Percentiles rank a stretch among this genome's conserved stretches.
Conservation (phyloP, 1,139 yeast genomes). For the Pichia sp. region DNA sequence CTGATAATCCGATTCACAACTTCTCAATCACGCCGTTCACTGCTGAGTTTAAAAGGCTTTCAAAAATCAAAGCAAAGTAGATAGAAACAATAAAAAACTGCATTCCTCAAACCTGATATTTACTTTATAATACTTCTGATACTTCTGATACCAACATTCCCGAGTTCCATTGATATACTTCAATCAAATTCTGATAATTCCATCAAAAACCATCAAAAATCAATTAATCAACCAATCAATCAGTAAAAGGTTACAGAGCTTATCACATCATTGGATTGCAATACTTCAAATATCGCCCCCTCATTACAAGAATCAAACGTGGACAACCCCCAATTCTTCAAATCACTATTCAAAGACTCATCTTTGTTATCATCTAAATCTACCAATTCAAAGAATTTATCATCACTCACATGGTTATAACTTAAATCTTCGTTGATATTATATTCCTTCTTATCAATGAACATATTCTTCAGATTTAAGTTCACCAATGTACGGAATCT, state of each 20-base stretch:
- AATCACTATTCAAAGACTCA: slow-evolving; percentile 10
- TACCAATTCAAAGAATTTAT: slow-evolving; percentile 21
- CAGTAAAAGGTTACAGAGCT: neutral
- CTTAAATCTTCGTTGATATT: slow-evolving; percentile 28
- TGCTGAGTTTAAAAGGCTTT: no score
- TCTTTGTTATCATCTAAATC: neutral
- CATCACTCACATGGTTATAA: slow-evolving; percentile 9
- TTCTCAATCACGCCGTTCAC: no score
- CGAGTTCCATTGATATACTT: no score
- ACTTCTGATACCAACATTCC: no score
- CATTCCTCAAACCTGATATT: no score
- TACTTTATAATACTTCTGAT: no score
- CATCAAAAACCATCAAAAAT: no score
- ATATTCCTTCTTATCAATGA: slow-evolving; percentile 42
- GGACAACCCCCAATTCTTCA: slow-evolving; percentile 43
- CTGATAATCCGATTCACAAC: no score
- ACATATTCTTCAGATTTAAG: slow-evolving; percentile 27
- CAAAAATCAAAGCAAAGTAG: no score
- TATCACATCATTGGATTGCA: slow-evolving; percentile 26
- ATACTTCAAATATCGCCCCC: slow-evolving; percentile 45
- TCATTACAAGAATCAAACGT: slow-evolving; percentile 36
- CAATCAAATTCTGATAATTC: no score
- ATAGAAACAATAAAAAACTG: no score
- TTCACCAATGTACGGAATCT: neutral
- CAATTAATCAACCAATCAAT: neutral